Percentiles rank a stretch among this genome's conserved stretches.
phyloP scores from a whole-genome alignment of 2,329 filamentous ascomycete species.

The Shiraia sp. region DNA sequence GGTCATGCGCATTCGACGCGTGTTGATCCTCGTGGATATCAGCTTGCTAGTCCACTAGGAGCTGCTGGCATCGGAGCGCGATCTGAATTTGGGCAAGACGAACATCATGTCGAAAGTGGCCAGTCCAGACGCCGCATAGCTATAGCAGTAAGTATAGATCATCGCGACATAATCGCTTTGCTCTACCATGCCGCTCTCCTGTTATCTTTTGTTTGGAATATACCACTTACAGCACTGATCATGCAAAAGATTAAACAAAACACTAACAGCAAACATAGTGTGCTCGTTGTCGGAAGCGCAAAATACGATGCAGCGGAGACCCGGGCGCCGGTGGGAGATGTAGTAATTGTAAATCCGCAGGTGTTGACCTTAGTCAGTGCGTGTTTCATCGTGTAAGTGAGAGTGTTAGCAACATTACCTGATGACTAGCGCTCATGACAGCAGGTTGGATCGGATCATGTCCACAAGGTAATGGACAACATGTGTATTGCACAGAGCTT shows the following conservation, averaged over 20 bases:
- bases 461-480: constrained; percentile 27
- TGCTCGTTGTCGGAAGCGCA: constrained; percentile 84
- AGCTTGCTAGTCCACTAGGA: constrained; percentile 26
- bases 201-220: too few species aligned
- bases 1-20: constrained; percentile 21
- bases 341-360: constrained; percentile 77
- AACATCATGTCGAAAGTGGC: constrained; percentile 38
- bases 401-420: too few species aligned
- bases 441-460: constrained; percentile 39
- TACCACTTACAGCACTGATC: too few species aligned
- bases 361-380: constrained; percentile 64
- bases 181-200: not conserved
- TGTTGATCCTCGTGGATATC: constrained; percentile 30
- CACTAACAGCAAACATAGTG: constrained; percentile 61
- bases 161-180: not conserved
- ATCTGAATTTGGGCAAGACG: constrained; percentile 15
- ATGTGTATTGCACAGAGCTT: constrained; percentile 20
- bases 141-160: constrained; percentile 38
- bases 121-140: constrained; percentile 56
- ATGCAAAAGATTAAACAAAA: not conserved
- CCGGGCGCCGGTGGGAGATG: constrained; percentile 76
- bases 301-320: constrained; percentile 93
- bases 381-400: constrained; percentile 73
- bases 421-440: constrained; percentile 10
- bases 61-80: constrained; percentile 10